Evolutionary conservation across 345 rosid genomes (phyloP).

Genomic region (Acer campestre): DNA sequence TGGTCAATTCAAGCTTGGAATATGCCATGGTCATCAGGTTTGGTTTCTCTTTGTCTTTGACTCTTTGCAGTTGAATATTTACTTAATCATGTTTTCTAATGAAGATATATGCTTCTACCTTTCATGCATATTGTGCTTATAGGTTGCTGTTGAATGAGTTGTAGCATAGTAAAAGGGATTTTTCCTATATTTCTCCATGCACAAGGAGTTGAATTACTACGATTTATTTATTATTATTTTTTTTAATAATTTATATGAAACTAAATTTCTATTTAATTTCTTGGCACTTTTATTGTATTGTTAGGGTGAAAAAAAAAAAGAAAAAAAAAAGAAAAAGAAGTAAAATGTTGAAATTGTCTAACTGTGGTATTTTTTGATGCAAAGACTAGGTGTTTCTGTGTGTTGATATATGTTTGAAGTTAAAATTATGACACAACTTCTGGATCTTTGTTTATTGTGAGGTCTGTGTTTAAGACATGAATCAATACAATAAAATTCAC

Average conservation of each 20-base stretch:
- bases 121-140: neutral
- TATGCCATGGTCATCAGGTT: slow-evolving; percentile 53
- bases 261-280: neutral
- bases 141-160: neutral
- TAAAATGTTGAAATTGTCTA: neutral
- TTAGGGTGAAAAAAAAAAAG: neutral
- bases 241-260: neutral
- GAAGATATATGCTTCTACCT: neutral
- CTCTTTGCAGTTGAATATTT: neutral
- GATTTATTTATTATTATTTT: neutral
- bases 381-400: neutral
- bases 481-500: too few species aligned
- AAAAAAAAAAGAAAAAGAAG: neutral
- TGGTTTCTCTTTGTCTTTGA: slow-evolving; percentile 23
- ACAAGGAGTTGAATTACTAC: neutral
- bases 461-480: neutral
- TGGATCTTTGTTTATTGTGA: neutral
- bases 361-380: neutral
- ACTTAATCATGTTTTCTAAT: neutral
- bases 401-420: neutral
- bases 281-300: neutral
- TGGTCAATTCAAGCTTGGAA: slow-evolving; percentile 46
- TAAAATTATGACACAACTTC: neutral
- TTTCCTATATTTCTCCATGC: neutral
- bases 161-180: neutral